These are phyloP conservation scores for Saturnispora gosingensis DNA, from an alignment of 805 yeast species.

Conservation along the genomic window DNA sequence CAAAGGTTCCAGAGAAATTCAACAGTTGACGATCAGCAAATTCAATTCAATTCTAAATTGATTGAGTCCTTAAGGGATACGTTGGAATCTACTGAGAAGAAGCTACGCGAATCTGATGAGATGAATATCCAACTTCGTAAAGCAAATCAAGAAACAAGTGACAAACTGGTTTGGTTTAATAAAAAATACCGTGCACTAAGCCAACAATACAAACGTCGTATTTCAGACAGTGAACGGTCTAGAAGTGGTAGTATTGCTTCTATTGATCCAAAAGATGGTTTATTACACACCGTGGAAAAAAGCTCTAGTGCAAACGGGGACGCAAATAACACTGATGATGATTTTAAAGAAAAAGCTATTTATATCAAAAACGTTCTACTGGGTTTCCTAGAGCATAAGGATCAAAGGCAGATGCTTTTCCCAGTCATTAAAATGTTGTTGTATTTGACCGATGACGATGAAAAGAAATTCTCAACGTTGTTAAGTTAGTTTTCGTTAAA, in stretches of 20 bases:
- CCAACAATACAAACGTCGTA: conserved; percentile 38
- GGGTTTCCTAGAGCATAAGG: conserved; percentile 86
- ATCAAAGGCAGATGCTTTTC: conserved; percentile 75
- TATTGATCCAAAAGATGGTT: neutral
- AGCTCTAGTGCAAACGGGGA: conserved; percentile 4
- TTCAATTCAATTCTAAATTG: conserved; percentile 15
- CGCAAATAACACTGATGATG: conserved; percentile 14
- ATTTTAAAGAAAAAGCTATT: conserved; percentile 45
- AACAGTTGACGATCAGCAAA: neutral
- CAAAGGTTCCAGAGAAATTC: neutral
- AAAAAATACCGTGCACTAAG: conserved; percentile 61
- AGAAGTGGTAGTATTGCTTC: conserved; percentile 14
- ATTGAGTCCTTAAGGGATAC: conserved; percentile 42
- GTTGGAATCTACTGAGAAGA: conserved; percentile 39
- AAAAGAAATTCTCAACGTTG: conserved; percentile 56
- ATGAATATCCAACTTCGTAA: conserved; percentile 45
- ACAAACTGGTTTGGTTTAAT: conserved; percentile 59
- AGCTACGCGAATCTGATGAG: conserved; percentile 47
- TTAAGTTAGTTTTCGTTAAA: conserved; percentile 14
- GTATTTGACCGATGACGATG: conserved; percentile 61
- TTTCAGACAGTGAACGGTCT: conserved; percentile 17
- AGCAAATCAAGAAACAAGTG: conserved; percentile 56
- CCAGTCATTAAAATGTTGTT: conserved; percentile 79
- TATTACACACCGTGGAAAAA: neutral
- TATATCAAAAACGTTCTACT: conserved; percentile 84